phyloP scores from a whole-genome alignment of 192 early-diverging fungal genomes.

The Radiomyces spectabilis region DNA sequence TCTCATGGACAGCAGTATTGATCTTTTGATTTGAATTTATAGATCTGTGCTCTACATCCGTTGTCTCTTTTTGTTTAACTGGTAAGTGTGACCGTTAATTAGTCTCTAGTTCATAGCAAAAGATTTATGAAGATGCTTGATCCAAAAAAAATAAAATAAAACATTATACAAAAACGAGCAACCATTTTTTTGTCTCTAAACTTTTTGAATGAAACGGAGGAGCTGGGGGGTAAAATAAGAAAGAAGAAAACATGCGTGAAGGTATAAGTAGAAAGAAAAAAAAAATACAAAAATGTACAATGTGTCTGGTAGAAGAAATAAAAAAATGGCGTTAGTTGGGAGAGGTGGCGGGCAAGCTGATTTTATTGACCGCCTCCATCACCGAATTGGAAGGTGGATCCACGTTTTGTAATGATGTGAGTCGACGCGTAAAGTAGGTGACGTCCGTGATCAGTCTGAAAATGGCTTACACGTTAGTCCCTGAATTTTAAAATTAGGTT shows the following conservation, averaged over 20 bases:
- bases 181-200: neutral
- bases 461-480: too few relatives aligned
- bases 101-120: neutral
- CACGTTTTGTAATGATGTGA: slow-evolving; percentile 60
- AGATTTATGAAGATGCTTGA: neutral
- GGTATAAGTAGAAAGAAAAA: too few relatives aligned
- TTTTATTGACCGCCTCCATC: slow-evolving; percentile 27
- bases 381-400: slow-evolving; percentile 74
- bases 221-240: neutral
- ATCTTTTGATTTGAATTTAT: too few relatives aligned
- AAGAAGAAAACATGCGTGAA: neutral
- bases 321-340: neutral
- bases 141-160: neutral
- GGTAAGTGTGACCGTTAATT: neutral
- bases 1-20: neutral
- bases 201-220: neutral
- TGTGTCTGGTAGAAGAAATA: too few relatives aligned
- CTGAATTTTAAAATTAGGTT: too few relatives aligned
- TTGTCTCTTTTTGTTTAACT: neutral
- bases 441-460: slow-evolving; percentile 69
- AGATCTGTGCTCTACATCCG: neutral
- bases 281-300: too few relatives aligned
- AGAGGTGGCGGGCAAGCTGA: neutral
- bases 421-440: slow-evolving; percentile 58
- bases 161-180: neutral